Conservation (phyloP, 2,329 filamentous ascomycete species). For the Paraconiothyrium brasiliense region DNA sequence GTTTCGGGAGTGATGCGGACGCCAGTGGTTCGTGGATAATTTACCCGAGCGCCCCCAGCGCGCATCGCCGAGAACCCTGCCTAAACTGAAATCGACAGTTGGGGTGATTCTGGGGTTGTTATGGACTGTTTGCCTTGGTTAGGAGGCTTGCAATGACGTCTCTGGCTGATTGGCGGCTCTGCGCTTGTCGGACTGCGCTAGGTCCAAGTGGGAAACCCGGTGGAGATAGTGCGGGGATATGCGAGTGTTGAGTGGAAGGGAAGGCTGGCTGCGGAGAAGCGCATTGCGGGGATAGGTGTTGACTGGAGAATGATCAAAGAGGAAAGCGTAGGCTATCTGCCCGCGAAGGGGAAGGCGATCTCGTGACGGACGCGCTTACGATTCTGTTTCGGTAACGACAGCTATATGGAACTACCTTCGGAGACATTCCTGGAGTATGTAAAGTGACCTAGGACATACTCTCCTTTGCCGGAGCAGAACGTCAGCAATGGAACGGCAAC, state of each 20-base stretch:
- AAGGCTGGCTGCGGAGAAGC: neutral
- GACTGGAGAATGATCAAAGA: neutral
- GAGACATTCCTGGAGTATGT: too few relatives aligned
- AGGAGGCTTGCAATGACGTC: conserved; percentile 17
- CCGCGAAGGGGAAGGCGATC: neutral
- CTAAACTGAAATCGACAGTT: neutral
- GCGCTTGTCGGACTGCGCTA: neutral
- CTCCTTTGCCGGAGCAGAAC: too few relatives aligned
- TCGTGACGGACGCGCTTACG: neutral
- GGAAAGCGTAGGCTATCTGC: conserved; percentile 6
- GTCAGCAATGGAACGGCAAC: too few relatives aligned
- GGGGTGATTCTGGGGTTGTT: neutral
- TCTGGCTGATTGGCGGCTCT: conserved; percentile 16
- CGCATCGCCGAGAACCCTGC: neutral
- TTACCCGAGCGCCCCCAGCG: neutral
- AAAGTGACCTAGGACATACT: too few relatives aligned
- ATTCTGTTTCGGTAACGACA: neutral
- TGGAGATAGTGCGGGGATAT: conserved; percentile 10
- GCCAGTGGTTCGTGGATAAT: conserved; percentile 5
- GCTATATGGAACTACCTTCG: too few relatives aligned
- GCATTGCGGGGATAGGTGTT: neutral
- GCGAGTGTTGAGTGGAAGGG: neutral
- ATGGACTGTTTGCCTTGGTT: conserved; percentile 7
- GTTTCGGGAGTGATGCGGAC: neutral
- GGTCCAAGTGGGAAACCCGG: conserved; percentile 5